A percentile compares a stretch with the other conserved stretches of the same genome.
Evolutionary conservation across 345 rosid species (phyloP).

Genomic region (Fremontodendron californicum): DNA sequence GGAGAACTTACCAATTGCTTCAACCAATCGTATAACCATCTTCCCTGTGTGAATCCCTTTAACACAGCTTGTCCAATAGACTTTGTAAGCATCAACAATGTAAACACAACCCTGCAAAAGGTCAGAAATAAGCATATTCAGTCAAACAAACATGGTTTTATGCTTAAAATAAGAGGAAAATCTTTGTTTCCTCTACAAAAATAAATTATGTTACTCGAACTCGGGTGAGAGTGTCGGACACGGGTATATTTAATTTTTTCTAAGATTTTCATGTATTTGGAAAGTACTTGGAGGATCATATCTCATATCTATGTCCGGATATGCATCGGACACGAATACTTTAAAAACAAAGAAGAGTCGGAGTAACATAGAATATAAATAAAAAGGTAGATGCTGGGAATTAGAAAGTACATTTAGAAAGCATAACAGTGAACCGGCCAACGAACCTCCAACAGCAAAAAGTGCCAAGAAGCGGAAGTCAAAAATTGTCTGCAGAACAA

Average conservation of each 20-base stretch:
- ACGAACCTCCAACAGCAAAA: slow-evolving; percentile 72
- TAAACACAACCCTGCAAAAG: slow-evolving; percentile 66
- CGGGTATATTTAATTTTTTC: too few relatives aligned
- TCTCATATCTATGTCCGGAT: too few relatives aligned
- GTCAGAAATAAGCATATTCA: neutral
- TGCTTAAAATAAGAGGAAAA: neutral
- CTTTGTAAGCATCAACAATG: slow-evolving; percentile 71
- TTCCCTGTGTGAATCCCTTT: slow-evolving; percentile 79
- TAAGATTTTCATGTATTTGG: too few relatives aligned
- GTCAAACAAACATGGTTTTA: neutral
- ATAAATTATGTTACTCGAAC: too few relatives aligned
- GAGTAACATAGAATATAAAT: too few relatives aligned
- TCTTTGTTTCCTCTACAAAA: neutral
- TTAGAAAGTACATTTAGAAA: slow-evolving; percentile 67
- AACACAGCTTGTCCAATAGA: slow-evolving; percentile 76
- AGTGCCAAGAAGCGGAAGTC: slow-evolving; percentile 92
- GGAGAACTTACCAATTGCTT: slow-evolving; percentile 69
- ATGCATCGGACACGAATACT: too few relatives aligned
- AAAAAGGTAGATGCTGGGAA: neutral
- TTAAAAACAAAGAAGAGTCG: too few relatives aligned
- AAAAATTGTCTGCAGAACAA: slow-evolving; percentile 56
- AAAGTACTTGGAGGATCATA: too few relatives aligned
- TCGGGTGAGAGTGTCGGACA: too few relatives aligned
- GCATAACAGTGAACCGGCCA: slow-evolving; percentile 87
- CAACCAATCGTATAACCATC: slow-evolving; percentile 85